Base-by-base conservation (phyloP, 2,329 filamentous ascomycete genomes). In the Cladosporium sp. region DNA sequence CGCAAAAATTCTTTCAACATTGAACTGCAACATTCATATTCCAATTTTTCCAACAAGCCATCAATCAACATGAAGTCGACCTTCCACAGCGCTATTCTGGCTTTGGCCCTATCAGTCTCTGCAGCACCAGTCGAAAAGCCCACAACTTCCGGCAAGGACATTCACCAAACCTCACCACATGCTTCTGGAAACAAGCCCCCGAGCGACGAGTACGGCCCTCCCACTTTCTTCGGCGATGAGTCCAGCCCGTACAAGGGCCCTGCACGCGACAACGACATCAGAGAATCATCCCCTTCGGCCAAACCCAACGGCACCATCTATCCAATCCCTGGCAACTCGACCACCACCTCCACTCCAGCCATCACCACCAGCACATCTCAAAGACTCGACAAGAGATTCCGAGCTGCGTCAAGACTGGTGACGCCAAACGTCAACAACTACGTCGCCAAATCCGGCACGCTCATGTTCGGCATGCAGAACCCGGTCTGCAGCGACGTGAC, bases 401-500 rank as follows among this genome's bases (percentile, higher is more conserved):
- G n/a, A 10, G 21, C 21, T 33, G 14, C 49, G 10, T 60, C 31
- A 33, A 53, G 18, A 12, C 16, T 53, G 16, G 31, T 40, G 16
- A 62, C 60, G 14, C 60, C 60, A 5, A 40, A 62, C 23, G 31
- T 53, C 60, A 62, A 62, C 5, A 40, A 37, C 60, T 62, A 53
- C 60, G 44, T 62, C 60, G 18, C 46, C 31, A 28, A 53, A 53
- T 14, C n/a, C 16, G 33, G 60, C 33, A 53, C 49, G 29, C 29
- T 50, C 46, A 62, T 62, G 60, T 62, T 53, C 31, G 60, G 60
- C 60, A 53, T 62, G 60, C 60, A 62, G 33, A 68, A 67, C 64
- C 66, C 63, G 46, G 67, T 63, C 58, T 83, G 81, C 75, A 80
- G 79, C 64, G 73, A 77, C 28, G 79, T 84, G 67, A 86, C 84